Percentiles rank a stretch among this genome's conserved stretches.
Evolutionary conservation across 768 basidiomycete species (phyloP).

Genomic region (Kwoniella shandongensis): DNA sequence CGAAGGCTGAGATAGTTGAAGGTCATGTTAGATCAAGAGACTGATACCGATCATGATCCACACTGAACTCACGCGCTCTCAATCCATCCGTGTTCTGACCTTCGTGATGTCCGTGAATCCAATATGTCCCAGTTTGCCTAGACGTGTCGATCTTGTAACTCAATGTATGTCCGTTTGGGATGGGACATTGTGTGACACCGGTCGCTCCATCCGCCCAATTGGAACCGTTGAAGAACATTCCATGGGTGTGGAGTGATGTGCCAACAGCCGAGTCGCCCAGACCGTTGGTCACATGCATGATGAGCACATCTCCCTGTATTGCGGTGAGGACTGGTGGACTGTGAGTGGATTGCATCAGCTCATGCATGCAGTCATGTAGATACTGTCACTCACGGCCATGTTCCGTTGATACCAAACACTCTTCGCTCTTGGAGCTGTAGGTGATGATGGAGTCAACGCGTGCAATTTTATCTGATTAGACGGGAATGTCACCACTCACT

Average conservation of each 20-base stretch:
- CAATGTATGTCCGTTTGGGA: conserved; percentile 69
- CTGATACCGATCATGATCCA: neutral
- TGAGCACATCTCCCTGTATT: conserved; percentile 67
- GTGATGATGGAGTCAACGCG: conserved; percentile 36
- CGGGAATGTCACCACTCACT: conserved; percentile 51
- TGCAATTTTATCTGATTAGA: neutral
- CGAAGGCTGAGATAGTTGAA: conserved; percentile 58
- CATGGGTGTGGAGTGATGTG: conserved; percentile 83
- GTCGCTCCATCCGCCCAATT: conserved; percentile 88
- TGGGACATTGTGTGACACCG: conserved; percentile 74
- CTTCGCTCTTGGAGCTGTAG: conserved; percentile 59
- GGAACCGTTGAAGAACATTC: conserved; percentile 87
- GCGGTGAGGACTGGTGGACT: conserved; percentile 82
- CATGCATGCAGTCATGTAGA: neutral
- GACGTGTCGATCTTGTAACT: conserved; percentile 68
- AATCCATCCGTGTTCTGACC: conserved; percentile 91
- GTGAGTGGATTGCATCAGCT: neutral
- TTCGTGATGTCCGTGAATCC: conserved; percentile 52
- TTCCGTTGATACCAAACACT: conserved; percentile 83
- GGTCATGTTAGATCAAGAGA: neutral
- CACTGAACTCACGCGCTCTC: conserved; percentile 59
- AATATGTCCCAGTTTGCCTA: conserved; percentile 14
- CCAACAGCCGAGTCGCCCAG: conserved; percentile 59
- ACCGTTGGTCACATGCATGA: conserved; percentile 74
- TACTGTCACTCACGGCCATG: conserved; percentile 76